A percentile compares a stretch with the other conserved stretches of the same genome.
Conservation (phyloP, 805 yeast genomes). For the Kluyveromyces starmeri region DNA sequence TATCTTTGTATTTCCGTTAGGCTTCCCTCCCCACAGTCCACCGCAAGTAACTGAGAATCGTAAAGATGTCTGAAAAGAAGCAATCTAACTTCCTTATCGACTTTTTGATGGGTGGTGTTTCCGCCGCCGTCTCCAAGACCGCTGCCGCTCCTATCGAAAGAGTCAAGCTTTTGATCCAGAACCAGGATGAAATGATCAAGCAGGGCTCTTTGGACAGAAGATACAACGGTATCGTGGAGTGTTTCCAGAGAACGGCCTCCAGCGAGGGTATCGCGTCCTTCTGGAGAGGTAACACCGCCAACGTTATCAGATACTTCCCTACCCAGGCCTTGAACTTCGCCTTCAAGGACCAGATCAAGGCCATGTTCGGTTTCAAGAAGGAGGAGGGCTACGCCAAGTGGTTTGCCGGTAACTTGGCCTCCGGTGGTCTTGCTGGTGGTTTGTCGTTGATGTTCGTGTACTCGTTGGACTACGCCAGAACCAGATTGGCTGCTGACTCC, state of each 20-base stretch:
- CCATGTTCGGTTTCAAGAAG: conserved; percentile 94
- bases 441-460: conserved; percentile 86
- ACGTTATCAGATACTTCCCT: conserved; percentile 98
- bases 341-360: conserved; percentile 95
- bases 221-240: conserved; percentile 86
- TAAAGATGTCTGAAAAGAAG: conserved; percentile 21
- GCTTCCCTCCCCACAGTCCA: too few species aligned
- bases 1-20: too few species aligned
- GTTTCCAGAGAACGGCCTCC: conserved; percentile 90
- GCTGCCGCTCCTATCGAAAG: conserved; percentile 98
- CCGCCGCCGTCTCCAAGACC: conserved; percentile 97
- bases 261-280: conserved; percentile 87
- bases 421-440: conserved; percentile 99
- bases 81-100: conserved; percentile 45
- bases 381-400: conserved; percentile 86
- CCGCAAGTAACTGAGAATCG: too few species aligned
- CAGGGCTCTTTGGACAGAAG: conserved; percentile 86
- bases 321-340: conserved; percentile 98
- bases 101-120: conserved; percentile 97
- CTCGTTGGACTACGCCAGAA: conserved; percentile 97
- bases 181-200: conserved; percentile 97
- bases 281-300: conserved; percentile 99
- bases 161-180: conserved; percentile 92
- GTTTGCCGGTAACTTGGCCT: conserved; percentile 97
- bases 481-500: conserved; percentile 98